Conservation (phyloP, 2,329 filamentous ascomycete species). For the Aspergillus sp. region DNA sequence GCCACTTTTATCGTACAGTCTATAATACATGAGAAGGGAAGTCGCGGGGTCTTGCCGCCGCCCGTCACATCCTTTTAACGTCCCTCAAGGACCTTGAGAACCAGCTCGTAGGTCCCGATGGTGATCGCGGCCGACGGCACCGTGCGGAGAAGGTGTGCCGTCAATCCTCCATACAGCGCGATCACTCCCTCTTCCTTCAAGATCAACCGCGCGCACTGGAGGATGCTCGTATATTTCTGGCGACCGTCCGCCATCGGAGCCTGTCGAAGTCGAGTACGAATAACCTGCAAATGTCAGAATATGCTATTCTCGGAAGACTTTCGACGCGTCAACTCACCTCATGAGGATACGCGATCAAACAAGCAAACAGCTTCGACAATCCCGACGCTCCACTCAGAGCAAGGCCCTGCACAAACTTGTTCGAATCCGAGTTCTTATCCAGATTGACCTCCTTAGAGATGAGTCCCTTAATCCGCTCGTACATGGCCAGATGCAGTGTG, state of each 20-base stretch:
- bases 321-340: constrained; percentile 26
- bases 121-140: constrained; percentile 41
- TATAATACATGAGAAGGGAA: constrained; percentile 9
- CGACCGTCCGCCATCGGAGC: constrained; percentile 37
- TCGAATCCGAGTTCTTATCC: constrained; percentile 15
- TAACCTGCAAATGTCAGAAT: constrained; percentile 27
- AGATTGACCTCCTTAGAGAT: constrained; percentile 20
- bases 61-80: neutral
- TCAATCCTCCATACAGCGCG: constrained; percentile 39
- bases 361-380: constrained; percentile 37
- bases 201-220: constrained; percentile 37
- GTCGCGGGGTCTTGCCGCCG: neutral
- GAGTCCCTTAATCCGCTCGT: constrained; percentile 37
- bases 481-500: constrained; percentile 38
- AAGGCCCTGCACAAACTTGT: constrained; percentile 20
- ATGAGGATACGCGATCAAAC: constrained; percentile 38
- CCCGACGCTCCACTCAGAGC: constrained; percentile 35
- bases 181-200: constrained; percentile 39
- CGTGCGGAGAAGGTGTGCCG: constrained; percentile 38
- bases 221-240: constrained; percentile 38
- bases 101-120: constrained; percentile 41
- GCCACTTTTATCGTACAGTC: constrained; percentile 10
- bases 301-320: neutral
- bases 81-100: constrained; percentile 28
- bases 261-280: constrained; percentile 39